Percentiles rank a stretch among this genome's conserved stretches.
phyloP scores from a whole-genome alignment of 139 green algal species.

The Chlorokybus atmophyticus region DNA sequence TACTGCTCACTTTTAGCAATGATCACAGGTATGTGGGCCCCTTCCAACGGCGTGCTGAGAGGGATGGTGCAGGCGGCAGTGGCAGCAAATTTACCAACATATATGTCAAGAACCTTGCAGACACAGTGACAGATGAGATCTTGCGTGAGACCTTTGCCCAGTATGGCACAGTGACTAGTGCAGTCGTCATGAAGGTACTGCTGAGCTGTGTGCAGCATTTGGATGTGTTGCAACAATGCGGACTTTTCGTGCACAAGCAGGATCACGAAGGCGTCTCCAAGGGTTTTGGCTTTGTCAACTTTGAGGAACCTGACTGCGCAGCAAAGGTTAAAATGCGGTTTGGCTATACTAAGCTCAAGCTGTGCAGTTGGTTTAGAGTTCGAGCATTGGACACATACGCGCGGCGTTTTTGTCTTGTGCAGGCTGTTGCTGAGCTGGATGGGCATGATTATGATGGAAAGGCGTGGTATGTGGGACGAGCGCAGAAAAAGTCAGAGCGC shows the following conservation, averaged over 20 bases:
- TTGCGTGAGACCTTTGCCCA: slow-evolving; percentile 24
- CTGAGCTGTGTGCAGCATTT: neutral
- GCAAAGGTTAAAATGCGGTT: no score
- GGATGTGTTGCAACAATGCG: neutral
- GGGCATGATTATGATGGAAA: slow-evolving; percentile 26
- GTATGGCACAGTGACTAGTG: slow-evolving; percentile 29
- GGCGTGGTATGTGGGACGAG: slow-evolving; percentile 32
- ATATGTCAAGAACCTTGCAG: slow-evolving; percentile 42
- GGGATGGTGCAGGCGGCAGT: neutral
- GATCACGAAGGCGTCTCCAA: slow-evolving; percentile 36
- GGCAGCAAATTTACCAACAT: slow-evolving; percentile 37
- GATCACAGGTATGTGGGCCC: slow-evolving; percentile 20
- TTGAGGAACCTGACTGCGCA: slow-evolving; percentile 34
- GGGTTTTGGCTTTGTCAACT: slow-evolving; percentile 48
- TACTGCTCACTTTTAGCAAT: no score
- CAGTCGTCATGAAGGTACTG: slow-evolving; percentile 16
- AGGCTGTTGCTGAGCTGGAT: slow-evolving; percentile 29
- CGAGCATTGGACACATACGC: no score
- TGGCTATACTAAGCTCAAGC: no score
- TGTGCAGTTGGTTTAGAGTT: no score
- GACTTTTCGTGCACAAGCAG: slow-evolving; percentile 8
- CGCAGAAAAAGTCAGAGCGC: slow-evolving; percentile 45
- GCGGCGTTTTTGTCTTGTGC: neutral
- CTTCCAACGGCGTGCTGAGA: slow-evolving; percentile 31
- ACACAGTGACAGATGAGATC: slow-evolving; percentile 29